Evolutionary conservation across 225 moss, liverwort and hornwort species (phyloP).

Genomic region (Marchantia polymorpha): DNA sequence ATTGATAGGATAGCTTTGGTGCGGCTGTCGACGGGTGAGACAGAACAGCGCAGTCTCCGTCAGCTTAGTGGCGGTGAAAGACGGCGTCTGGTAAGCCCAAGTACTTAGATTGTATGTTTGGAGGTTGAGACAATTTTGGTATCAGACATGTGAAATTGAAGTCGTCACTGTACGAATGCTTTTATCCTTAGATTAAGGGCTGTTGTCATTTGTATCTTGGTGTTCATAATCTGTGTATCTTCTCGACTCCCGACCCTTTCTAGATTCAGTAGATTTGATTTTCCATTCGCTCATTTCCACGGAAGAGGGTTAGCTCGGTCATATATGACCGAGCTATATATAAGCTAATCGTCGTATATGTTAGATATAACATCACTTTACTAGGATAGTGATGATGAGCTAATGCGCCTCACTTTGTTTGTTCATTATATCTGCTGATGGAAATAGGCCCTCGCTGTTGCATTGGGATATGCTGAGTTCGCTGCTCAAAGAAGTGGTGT

Average conservation of each 20-base stretch:
- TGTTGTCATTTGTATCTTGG: not conserved
- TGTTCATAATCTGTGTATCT: not conserved
- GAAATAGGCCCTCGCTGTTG: conserved; percentile 78
- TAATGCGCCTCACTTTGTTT: not conserved
- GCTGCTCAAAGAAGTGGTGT: conserved; percentile 77
- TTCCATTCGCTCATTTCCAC: no score
- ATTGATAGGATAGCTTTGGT: conserved; percentile 87
- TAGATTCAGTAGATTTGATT: no score
- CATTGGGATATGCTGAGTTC: conserved; percentile 84
- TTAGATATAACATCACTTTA: no score
- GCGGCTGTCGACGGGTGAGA: conserved; percentile 56
- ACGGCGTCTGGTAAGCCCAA: conserved; percentile 61
- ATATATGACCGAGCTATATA: no score
- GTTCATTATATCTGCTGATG: not conserved
- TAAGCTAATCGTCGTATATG: no score
- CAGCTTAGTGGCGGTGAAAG: conserved; percentile 99
- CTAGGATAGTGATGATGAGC: no score
- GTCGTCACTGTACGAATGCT: not conserved
- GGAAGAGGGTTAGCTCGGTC: no score
- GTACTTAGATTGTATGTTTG: not conserved
- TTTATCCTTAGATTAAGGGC: not conserved
- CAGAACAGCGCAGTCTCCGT: conserved; percentile 75
- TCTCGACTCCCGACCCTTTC: no score
- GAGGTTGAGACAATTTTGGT: not conserved
- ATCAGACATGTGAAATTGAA: not conserved